Percentiles rank a stretch among this genome's conserved stretches.
phyloP scores from a whole-genome alignment of 352 stramenopile genomes.

The Blastocystis sp. region DNA sequence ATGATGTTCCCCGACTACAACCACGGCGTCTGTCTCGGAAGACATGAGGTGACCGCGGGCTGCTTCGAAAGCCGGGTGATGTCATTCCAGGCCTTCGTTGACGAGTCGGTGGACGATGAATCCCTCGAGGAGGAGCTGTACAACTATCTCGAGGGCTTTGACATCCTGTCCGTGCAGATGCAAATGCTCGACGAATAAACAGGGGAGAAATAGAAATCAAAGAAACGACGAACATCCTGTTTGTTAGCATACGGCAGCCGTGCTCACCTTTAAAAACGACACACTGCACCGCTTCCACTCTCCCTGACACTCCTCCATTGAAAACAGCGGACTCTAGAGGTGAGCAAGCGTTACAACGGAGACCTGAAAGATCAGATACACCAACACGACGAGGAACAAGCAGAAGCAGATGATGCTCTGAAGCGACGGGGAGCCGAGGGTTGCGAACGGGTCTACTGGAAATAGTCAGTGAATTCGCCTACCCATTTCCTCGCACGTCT shows the following conservation, averaged over 20 bases:
- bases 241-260: neutral
- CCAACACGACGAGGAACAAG: slow-evolving; percentile 10
- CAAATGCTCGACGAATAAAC: neutral
- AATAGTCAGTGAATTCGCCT: neutral
- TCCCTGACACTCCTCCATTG: slow-evolving; percentile 18
- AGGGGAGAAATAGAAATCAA: slow-evolving; percentile 61
- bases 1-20: neutral
- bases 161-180: neutral
- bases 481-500: neutral
- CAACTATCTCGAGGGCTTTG: neutral
- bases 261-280: neutral
- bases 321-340: slow-evolving; percentile 38
- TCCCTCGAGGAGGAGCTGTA: neutral
- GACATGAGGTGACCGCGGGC: neutral
- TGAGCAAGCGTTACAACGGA: neutral
- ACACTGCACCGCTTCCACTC: slow-evolving; percentile 28
- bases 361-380: slow-evolving; percentile 34
- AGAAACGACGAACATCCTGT: slow-evolving; percentile 39
- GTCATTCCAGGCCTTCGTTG: neutral
- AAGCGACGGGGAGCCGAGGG: neutral
- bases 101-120: neutral
- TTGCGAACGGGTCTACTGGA: neutral
- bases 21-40: neutral
- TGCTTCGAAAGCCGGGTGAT: neutral
- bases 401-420: neutral